A percentile compares a stretch with the other conserved stretches of the same genome.
phyloP scores from a whole-genome alignment of 768 basidiomycete genomes.

The Hygrophorus pudorinus region DNA sequence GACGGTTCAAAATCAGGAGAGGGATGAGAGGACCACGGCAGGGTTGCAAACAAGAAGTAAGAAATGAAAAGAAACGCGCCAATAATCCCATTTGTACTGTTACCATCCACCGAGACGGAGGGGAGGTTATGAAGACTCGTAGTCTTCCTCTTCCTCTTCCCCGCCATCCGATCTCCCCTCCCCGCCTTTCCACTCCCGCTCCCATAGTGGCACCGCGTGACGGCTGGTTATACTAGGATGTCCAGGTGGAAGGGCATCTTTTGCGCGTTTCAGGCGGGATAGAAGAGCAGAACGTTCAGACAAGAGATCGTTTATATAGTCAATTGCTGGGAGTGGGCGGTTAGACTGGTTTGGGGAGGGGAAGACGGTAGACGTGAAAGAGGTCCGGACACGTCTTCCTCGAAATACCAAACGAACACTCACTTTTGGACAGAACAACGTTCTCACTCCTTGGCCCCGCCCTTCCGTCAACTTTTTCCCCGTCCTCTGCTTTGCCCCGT shows the following conservation, averaged over 20 bases:
- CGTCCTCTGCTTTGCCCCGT: slow-evolving; percentile 29
- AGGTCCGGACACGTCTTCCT: too few relatives aligned
- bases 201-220: slow-evolving; percentile 47
- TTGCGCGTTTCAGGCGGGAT: slow-evolving; percentile 50
- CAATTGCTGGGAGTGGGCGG: slow-evolving; percentile 53
- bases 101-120: too few relatives aligned
- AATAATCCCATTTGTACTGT: too few relatives aligned
- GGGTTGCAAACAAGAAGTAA: too few relatives aligned
- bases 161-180: slow-evolving; percentile 35
- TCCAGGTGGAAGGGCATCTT: slow-evolving; percentile 41
- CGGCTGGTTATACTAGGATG: slow-evolving; percentile 34
- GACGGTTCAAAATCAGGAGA: too few relatives aligned
- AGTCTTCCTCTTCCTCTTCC: slow-evolving; percentile 40
- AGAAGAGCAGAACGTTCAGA: slow-evolving; percentile 47
- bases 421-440: slow-evolving; percentile 81
- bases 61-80: too few relatives aligned
- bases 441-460: slow-evolving; percentile 89
- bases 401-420: slow-evolving; percentile 25
- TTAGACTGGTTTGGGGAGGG: slow-evolving; percentile 5
- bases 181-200: slow-evolving; percentile 78
- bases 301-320: slow-evolving; percentile 64
- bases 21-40: too few relatives aligned
- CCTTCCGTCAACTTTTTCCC: slow-evolving; percentile 68
- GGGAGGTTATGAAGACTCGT: slow-evolving; percentile 11
- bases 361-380: too few relatives aligned